Conservation (phyloP, 768 basidiomycete species). For the Suillus alpinus region DNA sequence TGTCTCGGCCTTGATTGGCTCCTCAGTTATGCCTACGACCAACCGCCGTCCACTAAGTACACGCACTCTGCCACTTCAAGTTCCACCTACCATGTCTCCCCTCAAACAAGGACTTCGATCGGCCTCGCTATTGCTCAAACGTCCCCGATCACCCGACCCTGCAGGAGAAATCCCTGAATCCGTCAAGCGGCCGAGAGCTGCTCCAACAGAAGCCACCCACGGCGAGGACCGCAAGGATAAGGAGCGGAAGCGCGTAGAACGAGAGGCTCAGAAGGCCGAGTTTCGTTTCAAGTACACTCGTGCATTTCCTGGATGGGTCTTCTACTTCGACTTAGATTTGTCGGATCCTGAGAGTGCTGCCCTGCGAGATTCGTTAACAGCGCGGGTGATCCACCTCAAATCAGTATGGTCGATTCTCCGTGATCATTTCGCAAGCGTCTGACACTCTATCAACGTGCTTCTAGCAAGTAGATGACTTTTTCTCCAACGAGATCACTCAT, state of each 20-base stretch:
- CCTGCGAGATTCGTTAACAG: slow-evolving; percentile 42
- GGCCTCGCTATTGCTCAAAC: slow-evolving; percentile 38
- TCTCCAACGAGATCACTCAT: slow-evolving; percentile 84
- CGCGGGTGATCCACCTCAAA: slow-evolving; percentile 64
- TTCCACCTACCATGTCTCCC: slow-evolving; percentile 32
- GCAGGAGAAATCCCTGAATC: slow-evolving; percentile 26
- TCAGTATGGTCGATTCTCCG: slow-evolving; percentile 56
- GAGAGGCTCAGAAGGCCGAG: slow-evolving; percentile 58
- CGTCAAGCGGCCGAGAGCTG: slow-evolving; percentile 46
- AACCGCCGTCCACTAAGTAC: slow-evolving; percentile 48
- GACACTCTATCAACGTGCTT: slow-evolving; percentile 5
- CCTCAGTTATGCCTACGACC: slow-evolving; percentile 38
- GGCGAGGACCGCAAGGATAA: slow-evolving; percentile 42
- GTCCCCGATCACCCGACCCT: slow-evolving; percentile 52
- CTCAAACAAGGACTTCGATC: slow-evolving; percentile 29
- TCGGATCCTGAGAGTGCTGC: slow-evolving; percentile 35
- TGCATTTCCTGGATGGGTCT: slow-evolving; percentile 80
- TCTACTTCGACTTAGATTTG: slow-evolving; percentile 77
- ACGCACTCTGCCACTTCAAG: slow-evolving; percentile 36
- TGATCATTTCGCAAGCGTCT: not conserved
- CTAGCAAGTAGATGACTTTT: slow-evolving; percentile 85
- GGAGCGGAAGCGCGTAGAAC: slow-evolving; percentile 48
- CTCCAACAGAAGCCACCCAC: slow-evolving; percentile 22
- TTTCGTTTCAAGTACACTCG: slow-evolving; percentile 83
- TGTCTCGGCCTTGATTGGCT: not conserved